Evolutionary conservation across 768 basidiomycete genomes (phyloP).

Genomic region (Russula earlei): DNA sequence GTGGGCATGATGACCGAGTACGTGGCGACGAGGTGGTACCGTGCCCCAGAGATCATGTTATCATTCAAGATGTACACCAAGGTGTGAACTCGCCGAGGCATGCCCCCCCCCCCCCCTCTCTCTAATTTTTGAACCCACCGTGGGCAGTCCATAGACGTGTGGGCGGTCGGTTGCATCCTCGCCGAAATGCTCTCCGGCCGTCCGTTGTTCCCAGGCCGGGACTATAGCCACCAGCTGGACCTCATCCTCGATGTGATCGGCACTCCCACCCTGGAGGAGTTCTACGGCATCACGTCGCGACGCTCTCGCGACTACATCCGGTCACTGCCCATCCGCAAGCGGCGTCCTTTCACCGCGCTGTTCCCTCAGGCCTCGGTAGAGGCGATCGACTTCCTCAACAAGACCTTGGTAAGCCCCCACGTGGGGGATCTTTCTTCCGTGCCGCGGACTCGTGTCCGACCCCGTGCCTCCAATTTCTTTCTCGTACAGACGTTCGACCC

Average conservation of each 20-base stretch:
- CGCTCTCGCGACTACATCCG: conserved; percentile 84
- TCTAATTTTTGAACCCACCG: neutral
- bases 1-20: conserved; percentile 71
- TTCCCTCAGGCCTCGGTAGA: conserved; percentile 71
- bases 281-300: conserved; percentile 79
- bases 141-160: conserved; percentile 55
- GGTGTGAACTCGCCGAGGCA: conserved; percentile 27
- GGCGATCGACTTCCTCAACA: conserved; percentile 63
- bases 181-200: conserved; percentile 76
- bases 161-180: conserved; percentile 67
- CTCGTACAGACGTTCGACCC: conserved; percentile 92
- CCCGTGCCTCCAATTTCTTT: conserved; percentile 21
- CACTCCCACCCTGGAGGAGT: conserved; percentile 84
- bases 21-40: conserved; percentile 89
- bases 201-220: conserved; percentile 81
- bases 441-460: too few species aligned
- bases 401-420: conserved; percentile 53
- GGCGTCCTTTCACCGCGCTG: conserved; percentile 54
- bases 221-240: conserved; percentile 81
- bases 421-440: too few species aligned
- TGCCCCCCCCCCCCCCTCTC: neutral
- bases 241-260: conserved; percentile 85
- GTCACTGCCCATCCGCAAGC: conserved; percentile 74
- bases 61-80: conserved; percentile 86
- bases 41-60: conserved; percentile 91